These are phyloP conservation scores for Selaginella moellendorffii DNA, from an alignment of 75 land plant genomes.

Conservation along the genomic window DNA sequence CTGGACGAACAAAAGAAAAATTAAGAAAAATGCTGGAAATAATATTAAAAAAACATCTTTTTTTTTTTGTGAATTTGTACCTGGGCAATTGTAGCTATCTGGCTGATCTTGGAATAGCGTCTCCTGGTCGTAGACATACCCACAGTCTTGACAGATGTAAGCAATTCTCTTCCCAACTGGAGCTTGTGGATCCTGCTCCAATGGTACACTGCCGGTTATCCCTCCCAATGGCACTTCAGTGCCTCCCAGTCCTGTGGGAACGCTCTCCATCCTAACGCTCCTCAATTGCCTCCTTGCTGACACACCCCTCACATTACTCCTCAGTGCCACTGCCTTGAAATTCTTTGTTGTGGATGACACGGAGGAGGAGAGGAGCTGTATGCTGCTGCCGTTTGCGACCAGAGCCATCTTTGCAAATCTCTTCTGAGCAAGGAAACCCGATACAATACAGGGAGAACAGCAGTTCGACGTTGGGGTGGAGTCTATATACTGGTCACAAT, in stretches of 20 bases:
- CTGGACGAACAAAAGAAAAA: background rate
- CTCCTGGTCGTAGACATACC: conserved; percentile 14
- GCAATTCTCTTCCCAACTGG: conserved; percentile 18
- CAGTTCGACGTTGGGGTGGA: no score
- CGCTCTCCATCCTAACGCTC: background rate
- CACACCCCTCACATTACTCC: no score
- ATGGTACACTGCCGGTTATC: conserved; percentile 8
- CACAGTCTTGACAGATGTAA: conserved; percentile 19
- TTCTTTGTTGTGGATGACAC: background rate
- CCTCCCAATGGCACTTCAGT: conserved; percentile 14
- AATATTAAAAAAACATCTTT: background rate
- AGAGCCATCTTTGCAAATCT: background rate
- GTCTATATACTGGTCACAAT: no score
- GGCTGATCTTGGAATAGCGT: conserved; percentile 12
- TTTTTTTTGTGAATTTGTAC: background rate
- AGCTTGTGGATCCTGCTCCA: conserved; percentile 9
- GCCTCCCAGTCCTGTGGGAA: conserved; percentile 14
- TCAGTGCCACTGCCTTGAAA: background rate
- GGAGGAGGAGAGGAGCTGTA: background rate
- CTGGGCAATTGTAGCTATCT: conserved; percentile 16
- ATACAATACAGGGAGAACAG: no score
- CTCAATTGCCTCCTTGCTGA: no score
- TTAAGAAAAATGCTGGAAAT: background rate
- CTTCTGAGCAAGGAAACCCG: background rate
- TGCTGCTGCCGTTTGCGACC: background rate